Base-by-base conservation (phyloP, 2,329 filamentous ascomycete genomes). In the Monosporascus ibericus region DNA sequence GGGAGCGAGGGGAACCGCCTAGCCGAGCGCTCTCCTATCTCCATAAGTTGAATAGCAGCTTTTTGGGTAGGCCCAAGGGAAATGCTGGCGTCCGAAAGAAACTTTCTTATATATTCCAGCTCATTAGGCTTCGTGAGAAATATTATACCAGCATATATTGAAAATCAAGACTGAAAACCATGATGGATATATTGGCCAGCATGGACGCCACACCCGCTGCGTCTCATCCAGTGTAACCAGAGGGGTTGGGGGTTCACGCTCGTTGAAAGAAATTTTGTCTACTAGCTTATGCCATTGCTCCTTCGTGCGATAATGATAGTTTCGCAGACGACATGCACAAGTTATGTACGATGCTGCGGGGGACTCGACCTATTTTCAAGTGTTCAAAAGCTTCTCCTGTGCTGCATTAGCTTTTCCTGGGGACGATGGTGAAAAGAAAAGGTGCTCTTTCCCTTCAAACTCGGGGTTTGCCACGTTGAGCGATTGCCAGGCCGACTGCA, bases 401-500 rank as follows among this genome's bases (percentile, higher is more conserved):
- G 18, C 6, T 40, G 11, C 9, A 40, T 18, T 34, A 14, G 30
- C 30, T 34, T 14, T 11, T 14, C 30, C 30, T 34, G 30, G 30
- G 9, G 4, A 11, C 11, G 9, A 14, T 9, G 4, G 30, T 14
- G 30, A 34, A 14, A 14, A 34, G 30, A 5, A 34, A 14, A 34
- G 14, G 30, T 5, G 30, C 20, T 46, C 27, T 30, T 20, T 18
- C 24, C 44, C 25, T 51, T 52, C 34, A 48, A 38, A 49, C 50
- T 37, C 25, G 15, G 38, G 14, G 18, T 39, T 53, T 34, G 25
- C 55, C 48, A 51, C 42, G 49, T 42, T 49, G 17, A 39, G 48
- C 17, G 15, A 30, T 30, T 20, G 22, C 55, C 51, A 53, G 55
- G 53, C 52, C 34, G 53, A 54, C 48, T 58, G 53, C 57, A 58